Evolutionary conservation across 306 rosid genomes (phyloP).

Genomic region (Begonia loranthoides): DNA sequence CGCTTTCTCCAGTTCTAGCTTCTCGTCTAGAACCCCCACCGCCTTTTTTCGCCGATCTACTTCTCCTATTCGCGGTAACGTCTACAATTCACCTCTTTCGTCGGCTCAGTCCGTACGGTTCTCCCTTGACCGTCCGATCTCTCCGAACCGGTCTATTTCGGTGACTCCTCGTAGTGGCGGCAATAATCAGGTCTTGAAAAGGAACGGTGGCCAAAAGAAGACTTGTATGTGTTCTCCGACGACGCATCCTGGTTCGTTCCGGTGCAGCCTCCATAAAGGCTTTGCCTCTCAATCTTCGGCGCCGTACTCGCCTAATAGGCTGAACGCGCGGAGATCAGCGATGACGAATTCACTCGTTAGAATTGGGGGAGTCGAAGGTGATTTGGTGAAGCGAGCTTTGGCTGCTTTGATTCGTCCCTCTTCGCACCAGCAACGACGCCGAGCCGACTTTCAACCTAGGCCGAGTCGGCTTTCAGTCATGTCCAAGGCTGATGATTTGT

Average conservation of each 20-base stretch:
- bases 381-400: slow-evolving; percentile 75
- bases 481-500: slow-evolving; percentile 32
- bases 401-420: slow-evolving; percentile 74
- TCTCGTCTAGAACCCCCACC: slow-evolving; percentile 26
- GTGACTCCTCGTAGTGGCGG: slow-evolving; percentile 20
- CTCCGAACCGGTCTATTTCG: slow-evolving; percentile 59
- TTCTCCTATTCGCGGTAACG: slow-evolving; percentile 69
- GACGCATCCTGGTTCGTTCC: slow-evolving; percentile 46
- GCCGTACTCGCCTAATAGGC: slow-evolving; percentile 24
- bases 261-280: slow-evolving; percentile 44
- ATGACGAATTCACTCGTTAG: slow-evolving; percentile 81
- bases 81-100: slow-evolving; percentile 15
- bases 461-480: slow-evolving; percentile 61
- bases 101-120: slow-evolving; percentile 44
- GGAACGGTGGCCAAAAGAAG: neutral
- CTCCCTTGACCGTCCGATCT: slow-evolving; percentile 59
- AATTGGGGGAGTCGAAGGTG: slow-evolving; percentile 76
- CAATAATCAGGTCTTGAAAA: neutral
- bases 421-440: slow-evolving; percentile 64
- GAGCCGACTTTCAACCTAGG: slow-evolving; percentile 46
- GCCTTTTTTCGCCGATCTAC: slow-evolving; percentile 52
- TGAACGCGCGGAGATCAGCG: slow-evolving; percentile 79
- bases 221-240: slow-evolving; percentile 51
- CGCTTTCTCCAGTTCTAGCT: slow-evolving; percentile 55
- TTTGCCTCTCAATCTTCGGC: slow-evolving; percentile 13